Evolutionary conservation across 2,329 filamentous ascomycete species (phyloP), one percentile per base, ranked within the genome.

Genomic region (Leptographium procerum): DNA sequence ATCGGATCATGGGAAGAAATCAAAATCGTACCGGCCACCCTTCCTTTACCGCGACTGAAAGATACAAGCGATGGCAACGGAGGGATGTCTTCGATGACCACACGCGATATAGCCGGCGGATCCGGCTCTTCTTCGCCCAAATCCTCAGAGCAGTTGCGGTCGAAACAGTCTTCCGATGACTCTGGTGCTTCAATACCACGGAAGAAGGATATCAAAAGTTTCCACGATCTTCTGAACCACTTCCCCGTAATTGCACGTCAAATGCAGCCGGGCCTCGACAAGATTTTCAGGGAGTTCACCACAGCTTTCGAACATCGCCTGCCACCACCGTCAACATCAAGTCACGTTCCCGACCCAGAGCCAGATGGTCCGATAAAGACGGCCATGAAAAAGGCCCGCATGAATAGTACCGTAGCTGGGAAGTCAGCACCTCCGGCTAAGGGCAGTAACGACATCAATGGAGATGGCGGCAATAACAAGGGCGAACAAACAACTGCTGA

Each of bases 221-320:
- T 99, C 69, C 86, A 87, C 61, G 94, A 97, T 63, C 79, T 99
- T 16, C 78, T 99, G 48, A 88, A 89, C 64, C 85, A 91, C 65
- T 99, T 97, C 64, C 94, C 94, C 1, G 88, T 95, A 82, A 97
- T 99, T 65, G 91, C 91, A 28, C 83, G 89, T 60, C 94, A 99
- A 71, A 96, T 99, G 91, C 91, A 96, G 65, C 83, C 87, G 2
- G 94, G 94, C 0, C 73, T 99, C 36, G 92, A 99, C 67, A 86
- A 86, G 66, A 75, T 97, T 29, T 96, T 97, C 68, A 85, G 87
- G 61, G 91, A 97, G 65, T 97, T 99, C 69, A 86, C 84, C 7
- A 83, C 83, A 51, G 88, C 92, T 57, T 86, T 96, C 64, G 89
- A 95, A 63, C 91, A 88, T 66, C 90, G 90, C 7, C 72, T 95